phyloP scores from a whole-genome alignment of 1,284 basidiomycete species.

The Trichosporon sp. region DNA sequence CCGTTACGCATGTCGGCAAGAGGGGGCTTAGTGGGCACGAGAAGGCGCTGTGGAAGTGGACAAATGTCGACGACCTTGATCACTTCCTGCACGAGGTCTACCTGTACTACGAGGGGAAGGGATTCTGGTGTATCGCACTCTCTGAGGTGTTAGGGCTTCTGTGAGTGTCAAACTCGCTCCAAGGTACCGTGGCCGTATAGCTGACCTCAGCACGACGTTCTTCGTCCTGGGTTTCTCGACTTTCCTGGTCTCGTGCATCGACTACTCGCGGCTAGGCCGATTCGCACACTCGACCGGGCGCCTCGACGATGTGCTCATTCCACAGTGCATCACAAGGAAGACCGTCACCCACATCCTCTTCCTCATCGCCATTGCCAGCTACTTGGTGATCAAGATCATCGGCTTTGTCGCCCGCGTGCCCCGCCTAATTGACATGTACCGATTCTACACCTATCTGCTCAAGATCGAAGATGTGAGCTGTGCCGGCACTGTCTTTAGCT shows the following conservation, averaged over 20 bases:
- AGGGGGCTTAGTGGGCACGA: conserved; percentile 73
- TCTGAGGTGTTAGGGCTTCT: conserved; percentile 81
- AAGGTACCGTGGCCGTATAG: background rate
- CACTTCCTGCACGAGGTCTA: conserved; percentile 88
- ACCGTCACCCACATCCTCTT: conserved; percentile 55
- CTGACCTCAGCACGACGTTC: conserved; percentile 70
- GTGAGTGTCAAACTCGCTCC: conserved; percentile 54
- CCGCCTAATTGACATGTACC: conserved; percentile 83
- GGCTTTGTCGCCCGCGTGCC: conserved; percentile 55
- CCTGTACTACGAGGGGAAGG: conserved; percentile 91
- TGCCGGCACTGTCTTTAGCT: background rate
- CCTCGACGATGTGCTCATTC: conserved; percentile 72
- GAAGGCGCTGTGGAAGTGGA: conserved; percentile 95
- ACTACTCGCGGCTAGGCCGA: conserved; percentile 68
- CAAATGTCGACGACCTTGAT: conserved; percentile 95
- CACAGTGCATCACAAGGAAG: conserved; percentile 61
- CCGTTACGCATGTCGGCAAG: conserved; percentile 11
- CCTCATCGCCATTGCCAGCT: conserved; percentile 69
- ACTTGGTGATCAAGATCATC: conserved; percentile 62
- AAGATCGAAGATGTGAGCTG: conserved; percentile 54
- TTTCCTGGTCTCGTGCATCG: conserved; percentile 89
- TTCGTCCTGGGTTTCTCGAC: conserved; percentile 97
- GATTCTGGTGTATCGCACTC: conserved; percentile 87
- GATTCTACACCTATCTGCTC: conserved; percentile 64
- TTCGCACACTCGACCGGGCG: conserved; percentile 42